Evolutionary conservation across 306 rosid species (phyloP).

Genomic region (Glycyrrhiza uralensis): DNA sequence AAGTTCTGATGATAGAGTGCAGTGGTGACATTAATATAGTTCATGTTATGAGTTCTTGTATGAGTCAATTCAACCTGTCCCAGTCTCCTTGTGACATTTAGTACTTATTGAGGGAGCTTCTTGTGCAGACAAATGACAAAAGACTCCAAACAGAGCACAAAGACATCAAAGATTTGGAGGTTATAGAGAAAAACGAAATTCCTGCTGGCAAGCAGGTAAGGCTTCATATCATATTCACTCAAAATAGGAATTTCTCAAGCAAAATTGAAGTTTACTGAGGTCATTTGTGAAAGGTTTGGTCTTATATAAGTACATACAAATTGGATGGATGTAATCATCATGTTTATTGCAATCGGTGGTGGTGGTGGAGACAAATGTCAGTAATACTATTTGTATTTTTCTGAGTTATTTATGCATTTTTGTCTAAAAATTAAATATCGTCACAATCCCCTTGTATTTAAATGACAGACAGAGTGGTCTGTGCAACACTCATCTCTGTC

Average conservation of each 20-base stretch:
- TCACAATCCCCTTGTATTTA: neutral
- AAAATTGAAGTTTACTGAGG: neutral
- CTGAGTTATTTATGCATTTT: neutral
- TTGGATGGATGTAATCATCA: neutral
- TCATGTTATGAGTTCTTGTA: neutral
- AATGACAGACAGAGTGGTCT: neutral
- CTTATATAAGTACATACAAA: no score
- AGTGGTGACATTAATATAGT: neutral
- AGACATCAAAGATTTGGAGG: conserved; percentile 20
- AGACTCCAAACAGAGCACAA: neutral
- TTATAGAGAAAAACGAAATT: conserved; percentile 26
- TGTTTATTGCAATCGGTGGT: neutral
- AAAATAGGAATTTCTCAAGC: neutral
- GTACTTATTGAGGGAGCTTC: neutral
- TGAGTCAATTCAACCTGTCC: neutral
- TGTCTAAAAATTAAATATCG: neutral
- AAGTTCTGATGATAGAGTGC: neutral
- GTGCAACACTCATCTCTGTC: no score
- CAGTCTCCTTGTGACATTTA: neutral
- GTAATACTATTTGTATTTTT: neutral
- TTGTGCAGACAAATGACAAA: conserved; percentile 23
- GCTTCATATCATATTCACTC: conserved; percentile 4
- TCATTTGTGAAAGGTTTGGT: no score
- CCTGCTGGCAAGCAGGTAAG: conserved; percentile 19
- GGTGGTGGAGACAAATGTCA: neutral